These are phyloP conservation scores for Carex myosuroides DNA, from an alignment of 176 grass and related monocot species.

Conservation along the genomic window DNA sequence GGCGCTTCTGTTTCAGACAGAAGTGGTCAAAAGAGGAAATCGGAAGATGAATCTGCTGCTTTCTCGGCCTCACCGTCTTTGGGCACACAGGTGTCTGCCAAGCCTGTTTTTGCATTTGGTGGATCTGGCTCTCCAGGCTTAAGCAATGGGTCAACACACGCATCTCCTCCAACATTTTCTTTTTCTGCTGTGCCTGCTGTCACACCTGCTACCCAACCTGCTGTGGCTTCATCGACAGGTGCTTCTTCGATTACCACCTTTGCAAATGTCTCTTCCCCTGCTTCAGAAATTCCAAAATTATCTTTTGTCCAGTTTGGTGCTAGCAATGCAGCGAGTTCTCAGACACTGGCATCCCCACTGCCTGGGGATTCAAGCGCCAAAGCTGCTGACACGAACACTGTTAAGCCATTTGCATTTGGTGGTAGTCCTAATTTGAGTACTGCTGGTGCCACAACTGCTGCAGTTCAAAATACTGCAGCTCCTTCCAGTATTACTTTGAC, in stretches of 20 bases:
- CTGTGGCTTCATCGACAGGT: background rate
- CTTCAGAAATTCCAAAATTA: background rate
- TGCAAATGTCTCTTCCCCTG: background rate
- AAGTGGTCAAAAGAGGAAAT: constrained; percentile 23
- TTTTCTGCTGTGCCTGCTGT: constrained; percentile 1
- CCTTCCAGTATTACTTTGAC: background rate
- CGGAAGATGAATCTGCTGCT: constrained; percentile 3
- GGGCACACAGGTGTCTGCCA: background rate
- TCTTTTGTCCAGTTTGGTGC: background rate
- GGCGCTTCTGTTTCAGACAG: constrained; percentile 1
- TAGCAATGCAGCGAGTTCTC: background rate
- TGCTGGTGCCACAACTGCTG: constrained; percentile 4
- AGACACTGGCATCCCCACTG: background rate
- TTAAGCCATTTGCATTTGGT: constrained; percentile 15
- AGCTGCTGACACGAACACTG: background rate
- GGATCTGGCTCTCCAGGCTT: background rate
- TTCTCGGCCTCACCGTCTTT: background rate
- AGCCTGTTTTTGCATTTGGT: constrained; percentile 1
- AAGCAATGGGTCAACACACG: constrained; percentile 15
- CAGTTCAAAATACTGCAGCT: background rate
- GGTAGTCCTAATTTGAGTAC: background rate
- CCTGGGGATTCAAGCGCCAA: background rate
- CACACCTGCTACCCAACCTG: background rate
- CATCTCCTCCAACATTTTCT: constrained; percentile 13
- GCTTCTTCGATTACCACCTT: background rate